These are phyloP conservation scores for Talaromyces ruber DNA, from an alignment of 495 filamentous ascomycete species.

Conservation along the genomic window DNA sequence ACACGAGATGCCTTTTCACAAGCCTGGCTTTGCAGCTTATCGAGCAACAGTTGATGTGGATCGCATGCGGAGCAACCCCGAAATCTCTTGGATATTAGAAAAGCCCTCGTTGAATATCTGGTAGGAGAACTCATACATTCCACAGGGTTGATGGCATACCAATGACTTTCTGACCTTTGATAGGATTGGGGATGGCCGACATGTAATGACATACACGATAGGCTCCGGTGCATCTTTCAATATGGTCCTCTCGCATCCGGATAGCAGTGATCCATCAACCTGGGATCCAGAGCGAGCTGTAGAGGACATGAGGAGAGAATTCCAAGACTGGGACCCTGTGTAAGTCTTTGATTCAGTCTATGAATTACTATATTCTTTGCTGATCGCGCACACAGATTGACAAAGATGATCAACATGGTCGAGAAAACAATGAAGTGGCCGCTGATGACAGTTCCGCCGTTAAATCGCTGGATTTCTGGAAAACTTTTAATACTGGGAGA, in stretches of 20 bases:
- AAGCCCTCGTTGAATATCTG: constrained; percentile 34
- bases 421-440: constrained; percentile 32
- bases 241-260: constrained; percentile 42
- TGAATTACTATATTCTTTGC: background rate
- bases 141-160: background rate
- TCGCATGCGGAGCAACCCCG: constrained; percentile 27
- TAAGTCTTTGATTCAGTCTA: constrained; percentile 3
- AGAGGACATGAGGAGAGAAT: constrained; percentile 28
- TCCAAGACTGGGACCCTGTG: constrained; percentile 30
- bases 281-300: constrained; percentile 27
- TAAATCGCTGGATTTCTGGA: constrained; percentile 24
- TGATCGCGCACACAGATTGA: constrained; percentile 10
- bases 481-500: constrained; percentile 36
- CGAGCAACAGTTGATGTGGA: constrained; percentile 31
- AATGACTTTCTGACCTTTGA: background rate
- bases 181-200: constrained; percentile 24
- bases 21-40: constrained; percentile 30
- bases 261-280: constrained; percentile 26
- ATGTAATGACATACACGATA: constrained; percentile 45
- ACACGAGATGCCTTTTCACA: constrained; percentile 10
- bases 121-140: constrained; percentile 7
- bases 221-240: constrained; percentile 38
- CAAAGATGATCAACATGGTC: constrained; percentile 31
- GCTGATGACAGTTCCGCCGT: constrained; percentile 18
- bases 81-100: constrained; percentile 29